Evolutionary conservation across 179 eudicot genomes (phyloP).

Genomic region (Corrigiola litoralis): DNA sequence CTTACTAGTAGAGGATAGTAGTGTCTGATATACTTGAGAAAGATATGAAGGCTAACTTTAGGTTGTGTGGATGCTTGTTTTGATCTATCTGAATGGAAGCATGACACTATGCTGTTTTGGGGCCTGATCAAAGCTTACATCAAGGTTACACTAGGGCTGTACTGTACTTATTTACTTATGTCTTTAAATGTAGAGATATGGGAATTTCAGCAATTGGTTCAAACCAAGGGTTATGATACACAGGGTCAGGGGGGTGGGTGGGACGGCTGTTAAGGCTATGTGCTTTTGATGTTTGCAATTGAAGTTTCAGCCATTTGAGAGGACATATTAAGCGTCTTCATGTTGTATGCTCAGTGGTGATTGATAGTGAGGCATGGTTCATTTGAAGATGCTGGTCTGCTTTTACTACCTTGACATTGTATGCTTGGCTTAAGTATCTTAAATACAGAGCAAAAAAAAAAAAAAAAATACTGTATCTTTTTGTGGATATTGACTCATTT

Average conservation of each 20-base stretch:
- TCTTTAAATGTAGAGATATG: not conserved
- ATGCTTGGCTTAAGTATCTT: not conserved
- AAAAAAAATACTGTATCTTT: not conserved
- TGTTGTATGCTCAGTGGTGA: not conserved
- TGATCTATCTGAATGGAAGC: not conserved
- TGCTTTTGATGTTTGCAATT: too few species aligned
- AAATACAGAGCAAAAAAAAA: not conserved
- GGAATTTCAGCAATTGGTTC: too few species aligned
- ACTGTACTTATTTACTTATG: too few species aligned
- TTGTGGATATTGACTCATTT: not conserved
- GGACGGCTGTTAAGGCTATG: too few species aligned
- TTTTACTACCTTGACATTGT: not conserved
- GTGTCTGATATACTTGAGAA: too few species aligned
- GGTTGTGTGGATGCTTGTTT: not conserved
- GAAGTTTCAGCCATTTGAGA: not conserved
- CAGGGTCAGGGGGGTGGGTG: too few species aligned
- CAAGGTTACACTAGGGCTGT: too few species aligned
- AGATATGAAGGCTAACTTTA: not conserved
- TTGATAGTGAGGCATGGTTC: too few species aligned
- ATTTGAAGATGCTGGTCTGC: not conserved
- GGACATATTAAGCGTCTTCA: not conserved
- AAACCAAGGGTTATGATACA: too few species aligned
- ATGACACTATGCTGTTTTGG: not conserved
- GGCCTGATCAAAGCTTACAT: too few species aligned
- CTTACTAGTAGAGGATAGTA: too few species aligned